These are phyloP conservation scores for Cucurbita pepo DNA, from an alignment of 306 rosid genomes.

Conservation along the genomic window DNA sequence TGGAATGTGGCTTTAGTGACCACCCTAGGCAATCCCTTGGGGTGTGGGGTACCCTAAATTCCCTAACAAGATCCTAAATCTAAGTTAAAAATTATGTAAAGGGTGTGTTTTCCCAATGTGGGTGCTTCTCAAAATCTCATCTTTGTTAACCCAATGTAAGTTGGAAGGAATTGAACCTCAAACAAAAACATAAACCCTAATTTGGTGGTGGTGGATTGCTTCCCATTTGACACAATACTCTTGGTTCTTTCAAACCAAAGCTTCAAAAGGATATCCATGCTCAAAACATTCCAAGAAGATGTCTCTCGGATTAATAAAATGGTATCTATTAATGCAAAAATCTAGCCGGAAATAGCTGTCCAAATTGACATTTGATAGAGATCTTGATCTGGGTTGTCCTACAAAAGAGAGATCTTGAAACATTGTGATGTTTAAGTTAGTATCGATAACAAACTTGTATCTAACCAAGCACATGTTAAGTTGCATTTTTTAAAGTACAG, in stretches of 20 bases:
- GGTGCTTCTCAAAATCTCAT: not conserved
- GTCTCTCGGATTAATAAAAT: not conserved
- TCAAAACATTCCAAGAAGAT: not conserved
- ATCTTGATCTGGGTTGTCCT: no score
- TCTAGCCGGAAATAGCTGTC: no score
- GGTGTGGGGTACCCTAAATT: conserved; percentile 11
- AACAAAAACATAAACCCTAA: not conserved
- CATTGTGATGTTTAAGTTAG: no score
- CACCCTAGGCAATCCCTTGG: conserved; percentile 5
- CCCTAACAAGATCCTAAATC: conserved; percentile 36
- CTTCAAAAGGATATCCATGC: not conserved
- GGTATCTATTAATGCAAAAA: no score
- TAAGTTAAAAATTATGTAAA: conserved; percentile 9
- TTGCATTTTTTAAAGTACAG: no score
- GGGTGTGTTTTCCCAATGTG: not conserved
- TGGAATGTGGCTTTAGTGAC: not conserved
- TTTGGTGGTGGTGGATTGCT: not conserved
- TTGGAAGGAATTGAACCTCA: not conserved
- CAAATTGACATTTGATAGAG: no score
- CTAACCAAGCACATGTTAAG: no score
- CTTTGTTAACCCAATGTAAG: not conserved
- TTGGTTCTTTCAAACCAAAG: not conserved
- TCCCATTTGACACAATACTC: not conserved
- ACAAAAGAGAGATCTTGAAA: no score
- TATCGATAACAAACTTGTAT: no score